These are phyloP conservation scores for Aspergillus sp. DNA, from an alignment of 2,329 filamentous ascomycete genomes.

Conservation along the genomic window DNA sequence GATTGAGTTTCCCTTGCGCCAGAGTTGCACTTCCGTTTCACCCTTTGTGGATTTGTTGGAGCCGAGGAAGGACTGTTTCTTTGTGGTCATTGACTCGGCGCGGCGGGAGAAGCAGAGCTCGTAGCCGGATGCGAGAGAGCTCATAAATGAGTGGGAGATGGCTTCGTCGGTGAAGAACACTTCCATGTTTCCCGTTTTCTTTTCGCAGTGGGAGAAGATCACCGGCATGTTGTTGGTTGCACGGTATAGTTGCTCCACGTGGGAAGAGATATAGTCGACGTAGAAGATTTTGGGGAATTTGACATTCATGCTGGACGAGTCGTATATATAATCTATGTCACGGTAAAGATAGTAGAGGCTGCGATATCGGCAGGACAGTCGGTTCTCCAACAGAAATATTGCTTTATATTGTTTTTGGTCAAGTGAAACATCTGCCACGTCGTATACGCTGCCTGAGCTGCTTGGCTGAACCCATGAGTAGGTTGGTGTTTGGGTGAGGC, in stretches of 20 bases:
- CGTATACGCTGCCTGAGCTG: constrained; percentile 27
- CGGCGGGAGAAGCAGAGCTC: constrained; percentile 29
- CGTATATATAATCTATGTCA: constrained; percentile 28
- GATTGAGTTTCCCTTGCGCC: constrained; percentile 24
- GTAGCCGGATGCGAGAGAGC: constrained; percentile 26
- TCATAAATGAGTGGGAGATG: constrained; percentile 24
- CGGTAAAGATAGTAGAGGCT: constrained; percentile 31
- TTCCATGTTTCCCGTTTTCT: constrained; percentile 16
- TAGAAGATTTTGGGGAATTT: constrained; percentile 26
- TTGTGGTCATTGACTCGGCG: constrained; percentile 26
- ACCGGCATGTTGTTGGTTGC: constrained; percentile 19
- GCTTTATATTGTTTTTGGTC: constrained; percentile 34
- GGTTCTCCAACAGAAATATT: constrained; percentile 21
- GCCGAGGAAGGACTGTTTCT: constrained; percentile 22
- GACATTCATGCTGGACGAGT: constrained; percentile 23
- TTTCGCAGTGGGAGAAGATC: constrained; percentile 32
- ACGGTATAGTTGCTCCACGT: constrained; percentile 29
- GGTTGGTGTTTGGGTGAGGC: constrained; percentile 19
- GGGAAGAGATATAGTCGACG: constrained; percentile 32
- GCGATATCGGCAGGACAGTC: constrained; percentile 24
- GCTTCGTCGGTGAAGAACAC: constrained; percentile 24
- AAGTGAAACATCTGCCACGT: constrained; percentile 25
- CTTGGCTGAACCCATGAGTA: constrained; percentile 26
- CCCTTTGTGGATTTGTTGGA: constrained; percentile 28
- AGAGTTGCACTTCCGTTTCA: constrained; percentile 28